These are phyloP conservation scores for Prunus davidiana DNA, from an alignment of 306 rosid genomes.

Conservation along the genomic window DNA sequence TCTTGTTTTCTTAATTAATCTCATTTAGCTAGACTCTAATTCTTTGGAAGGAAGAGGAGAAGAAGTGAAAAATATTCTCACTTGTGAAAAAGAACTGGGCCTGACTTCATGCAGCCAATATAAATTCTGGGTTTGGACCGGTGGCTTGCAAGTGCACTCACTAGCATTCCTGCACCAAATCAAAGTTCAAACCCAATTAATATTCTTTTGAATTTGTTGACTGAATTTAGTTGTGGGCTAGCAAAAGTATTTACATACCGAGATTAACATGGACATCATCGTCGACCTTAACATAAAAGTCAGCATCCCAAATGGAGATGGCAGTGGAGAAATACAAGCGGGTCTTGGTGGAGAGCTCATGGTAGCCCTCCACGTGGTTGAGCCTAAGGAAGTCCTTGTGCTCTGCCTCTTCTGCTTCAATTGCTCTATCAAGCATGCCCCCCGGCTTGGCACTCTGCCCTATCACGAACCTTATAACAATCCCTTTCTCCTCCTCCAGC, in stretches of 20 bases:
- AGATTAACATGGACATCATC: slow-evolving; percentile 83
- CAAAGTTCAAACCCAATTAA: too few species aligned
- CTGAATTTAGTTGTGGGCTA: too few species aligned
- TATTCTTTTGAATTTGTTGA: too few species aligned
- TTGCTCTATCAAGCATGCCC: slow-evolving; percentile 58
- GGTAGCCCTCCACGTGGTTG: slow-evolving; percentile 82
- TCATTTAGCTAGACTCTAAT: too few species aligned
- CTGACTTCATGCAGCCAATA: slow-evolving; percentile 97
- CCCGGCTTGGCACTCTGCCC: slow-evolving; percentile 70
- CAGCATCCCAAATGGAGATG: slow-evolving; percentile 75
- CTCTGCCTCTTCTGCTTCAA: slow-evolving; percentile 67
- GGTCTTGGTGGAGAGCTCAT: slow-evolving; percentile 82
- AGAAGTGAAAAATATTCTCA: slow-evolving; percentile 15
- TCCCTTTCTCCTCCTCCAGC: slow-evolving; percentile 77
- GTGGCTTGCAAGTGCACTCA: slow-evolving; percentile 52
- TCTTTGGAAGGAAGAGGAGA: too few species aligned
- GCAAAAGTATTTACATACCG: slow-evolving; percentile 28
- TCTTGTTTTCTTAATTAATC: too few species aligned
- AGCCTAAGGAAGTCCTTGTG: slow-evolving; percentile 72
- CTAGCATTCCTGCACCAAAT: slow-evolving; percentile 40
- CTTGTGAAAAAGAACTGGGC: slow-evolving; percentile 87
- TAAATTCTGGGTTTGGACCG: slow-evolving; percentile 68
- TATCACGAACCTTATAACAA: slow-evolving; percentile 78
- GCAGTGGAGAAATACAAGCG: slow-evolving; percentile 69
- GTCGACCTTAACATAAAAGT: slow-evolving; percentile 84